Percentiles rank a stretch among this genome's conserved stretches.
Evolutionary conservation across 805 yeast species (phyloP).

Genomic region (Jamesozyma piceae): DNA sequence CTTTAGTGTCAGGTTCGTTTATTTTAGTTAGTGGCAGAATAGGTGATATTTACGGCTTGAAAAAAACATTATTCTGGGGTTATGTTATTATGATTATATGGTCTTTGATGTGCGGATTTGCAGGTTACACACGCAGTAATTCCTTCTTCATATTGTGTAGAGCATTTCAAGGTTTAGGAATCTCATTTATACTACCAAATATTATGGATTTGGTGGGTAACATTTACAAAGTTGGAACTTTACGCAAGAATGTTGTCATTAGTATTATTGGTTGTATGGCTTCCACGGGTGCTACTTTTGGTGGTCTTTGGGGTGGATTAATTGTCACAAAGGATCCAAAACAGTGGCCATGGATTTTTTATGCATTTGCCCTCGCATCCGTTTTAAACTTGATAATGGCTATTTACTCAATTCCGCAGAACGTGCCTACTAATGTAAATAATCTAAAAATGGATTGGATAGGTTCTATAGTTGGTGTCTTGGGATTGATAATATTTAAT

Average conservation of each 20-base stretch:
- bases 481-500: constrained; percentile 53
- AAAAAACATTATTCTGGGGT: constrained; percentile 44
- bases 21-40: constrained; percentile 58
- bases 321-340: constrained; percentile 20
- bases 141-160: constrained; percentile 44
- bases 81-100: constrained; percentile 47
- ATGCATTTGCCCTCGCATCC: constrained; percentile 19
- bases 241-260: constrained; percentile 41
- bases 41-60: constrained; percentile 66
- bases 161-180: constrained; percentile 56
- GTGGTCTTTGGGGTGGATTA: constrained; percentile 43
- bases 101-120: constrained; percentile 52
- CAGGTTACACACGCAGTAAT: constrained; percentile 41
- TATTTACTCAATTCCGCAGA: constrained; percentile 22
- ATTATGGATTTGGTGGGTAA: constrained; percentile 48
- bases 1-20: constrained; percentile 64
- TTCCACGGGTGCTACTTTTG: constrained; percentile 50
- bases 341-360: constrained; percentile 28
- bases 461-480: constrained; percentile 48
- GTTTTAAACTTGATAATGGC: constrained; percentile 13
- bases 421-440: constrained; percentile 21
- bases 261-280: constrained; percentile 48
- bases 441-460: constrained; percentile 36
- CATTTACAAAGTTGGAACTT: constrained; percentile 36
- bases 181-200: constrained; percentile 49